Conservation (phyloP, 2,329 filamentous ascomycete genomes). For the Pseudogymnoascus verrucosus region DNA sequence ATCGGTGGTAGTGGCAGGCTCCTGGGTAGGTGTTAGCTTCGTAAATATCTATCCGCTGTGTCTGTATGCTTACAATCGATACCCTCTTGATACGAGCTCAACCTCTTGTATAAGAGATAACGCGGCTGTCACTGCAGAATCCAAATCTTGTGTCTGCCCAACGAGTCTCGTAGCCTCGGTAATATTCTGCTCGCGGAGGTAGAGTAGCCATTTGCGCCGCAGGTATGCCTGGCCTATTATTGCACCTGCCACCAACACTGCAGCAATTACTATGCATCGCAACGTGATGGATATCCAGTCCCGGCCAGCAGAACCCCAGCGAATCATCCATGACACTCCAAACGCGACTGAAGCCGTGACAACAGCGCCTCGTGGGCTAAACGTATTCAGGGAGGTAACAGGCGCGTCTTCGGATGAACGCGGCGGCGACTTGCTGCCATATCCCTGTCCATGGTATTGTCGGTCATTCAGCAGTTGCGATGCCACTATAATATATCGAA, state of each 20-base stretch:
- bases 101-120: slow-evolving; percentile 85
- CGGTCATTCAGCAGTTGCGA: slow-evolving; percentile 78
- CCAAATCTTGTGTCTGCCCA: slow-evolving; percentile 69
- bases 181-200: slow-evolving; percentile 67
- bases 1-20: slow-evolving; percentile 88
- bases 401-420: neutral
- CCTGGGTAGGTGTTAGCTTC: slow-evolving; percentile 37
- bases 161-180: slow-evolving; percentile 62
- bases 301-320: slow-evolving; percentile 58
- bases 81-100: slow-evolving; percentile 87
- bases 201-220: slow-evolving; percentile 72
- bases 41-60: slow-evolving; percentile 7
- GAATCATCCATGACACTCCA: slow-evolving; percentile 50
- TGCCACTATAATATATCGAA: slow-evolving; percentile 86
- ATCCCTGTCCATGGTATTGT: slow-evolving; percentile 39
- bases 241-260: slow-evolving; percentile 44
- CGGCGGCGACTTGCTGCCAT: slow-evolving; percentile 13
- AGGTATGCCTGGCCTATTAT: slow-evolving; percentile 63
- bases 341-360: slow-evolving; percentile 57
- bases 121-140: slow-evolving; percentile 66
- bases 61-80: slow-evolving; percentile 57
- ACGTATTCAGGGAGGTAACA: slow-evolving; percentile 17
- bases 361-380: slow-evolving; percentile 57
- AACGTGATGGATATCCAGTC: slow-evolving; percentile 42
- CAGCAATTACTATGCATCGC: slow-evolving; percentile 30